phyloP scores from a whole-genome alignment of 345 rosid species.

The Gossypium herbaceum region DNA sequence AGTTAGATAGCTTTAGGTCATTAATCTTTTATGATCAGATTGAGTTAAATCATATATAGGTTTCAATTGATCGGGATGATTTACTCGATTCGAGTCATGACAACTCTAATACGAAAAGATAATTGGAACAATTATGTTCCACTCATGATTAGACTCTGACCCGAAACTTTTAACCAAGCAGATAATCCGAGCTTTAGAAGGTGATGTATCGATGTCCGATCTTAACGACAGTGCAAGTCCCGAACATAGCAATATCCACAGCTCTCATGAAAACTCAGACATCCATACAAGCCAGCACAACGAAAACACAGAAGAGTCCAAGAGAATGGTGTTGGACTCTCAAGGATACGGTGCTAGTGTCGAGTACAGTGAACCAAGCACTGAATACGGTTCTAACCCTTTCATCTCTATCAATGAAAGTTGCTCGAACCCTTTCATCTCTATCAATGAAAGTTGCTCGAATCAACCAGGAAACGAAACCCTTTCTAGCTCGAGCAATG shows the following conservation, averaged over 20 bases:
- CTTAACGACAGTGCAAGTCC: slow-evolving; percentile 69
- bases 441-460: slow-evolving; percentile 57
- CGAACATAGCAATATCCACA: slow-evolving; percentile 46
- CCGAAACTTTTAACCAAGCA: slow-evolving; percentile 25
- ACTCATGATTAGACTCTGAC: background rate
- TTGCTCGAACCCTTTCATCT: slow-evolving; percentile 26
- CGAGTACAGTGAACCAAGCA: slow-evolving; percentile 60
- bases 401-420: slow-evolving; percentile 64
- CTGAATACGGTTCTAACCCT: slow-evolving; percentile 67
- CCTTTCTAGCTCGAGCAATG: slow-evolving; percentile 52
- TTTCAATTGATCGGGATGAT: too few species aligned
- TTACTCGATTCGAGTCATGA: too few species aligned
- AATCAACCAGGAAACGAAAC: slow-evolving; percentile 52
- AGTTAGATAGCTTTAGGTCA: too few species aligned
- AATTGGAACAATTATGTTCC: too few species aligned
- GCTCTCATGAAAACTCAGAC: slow-evolving; percentile 74
- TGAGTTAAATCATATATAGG: too few species aligned
- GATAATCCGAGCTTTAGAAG: slow-evolving; percentile 83
- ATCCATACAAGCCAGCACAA: slow-evolving; percentile 67
- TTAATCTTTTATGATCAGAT: too few species aligned
- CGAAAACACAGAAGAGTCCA: slow-evolving; percentile 63
- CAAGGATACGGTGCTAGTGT: slow-evolving; percentile 67
- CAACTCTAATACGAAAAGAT: too few species aligned
- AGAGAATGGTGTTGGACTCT: slow-evolving; percentile 58
- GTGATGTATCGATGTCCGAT: slow-evolving; percentile 62